Base-by-base conservation (phyloP, 1,284 basidiomycete species). In the Athelia sp. region DNA sequence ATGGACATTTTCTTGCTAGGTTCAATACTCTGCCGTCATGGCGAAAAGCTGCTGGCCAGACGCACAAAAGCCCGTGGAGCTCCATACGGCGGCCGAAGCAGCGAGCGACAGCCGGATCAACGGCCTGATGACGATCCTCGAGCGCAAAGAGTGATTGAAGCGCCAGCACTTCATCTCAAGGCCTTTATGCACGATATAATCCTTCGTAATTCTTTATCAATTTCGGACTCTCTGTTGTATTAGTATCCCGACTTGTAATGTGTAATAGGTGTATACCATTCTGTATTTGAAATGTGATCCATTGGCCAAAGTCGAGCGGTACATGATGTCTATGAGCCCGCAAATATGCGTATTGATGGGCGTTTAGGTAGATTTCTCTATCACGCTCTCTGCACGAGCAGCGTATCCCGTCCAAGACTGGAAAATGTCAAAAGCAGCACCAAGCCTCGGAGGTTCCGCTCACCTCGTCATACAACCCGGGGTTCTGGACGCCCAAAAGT, bases 371-470 rank as follows among this genome's bases (percentile, higher is more conserved):
- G 64, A 64, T 62, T 75, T 85, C 55, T 74, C 72, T 34, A 90
- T 86, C 48, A 66, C 73, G 62, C 86, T 90, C 34, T 77, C 69
- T n/a, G 73, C 57, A 48, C 85, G 72, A 62, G 75, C 69, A 3
- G 87, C 87, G 62, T 93, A 93, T 4, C 90, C 90, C 2, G 85
- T 84, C 90, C 90, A 92, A 9, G 87, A 90, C 90, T 91, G 57
- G 50, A 22, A 29, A 29, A 29, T 29, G 26, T 29, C 26, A 29
- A 29, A 29, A 49, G 49, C 35, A 49, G 9, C 8, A n/a, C 36
- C 23, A 44, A 50, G 46, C 22, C 32, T 19, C 44, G n/a, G 31
- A 44, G 24, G 43, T 48, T 48, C 52, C n/a, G 58, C 81, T 53
- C 56, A 89, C 88, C 78, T 95, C 93, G 56, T 95, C 93, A 54